Base-by-base conservation (phyloP, 306 rosid species). In the Prunus mume region DNA sequence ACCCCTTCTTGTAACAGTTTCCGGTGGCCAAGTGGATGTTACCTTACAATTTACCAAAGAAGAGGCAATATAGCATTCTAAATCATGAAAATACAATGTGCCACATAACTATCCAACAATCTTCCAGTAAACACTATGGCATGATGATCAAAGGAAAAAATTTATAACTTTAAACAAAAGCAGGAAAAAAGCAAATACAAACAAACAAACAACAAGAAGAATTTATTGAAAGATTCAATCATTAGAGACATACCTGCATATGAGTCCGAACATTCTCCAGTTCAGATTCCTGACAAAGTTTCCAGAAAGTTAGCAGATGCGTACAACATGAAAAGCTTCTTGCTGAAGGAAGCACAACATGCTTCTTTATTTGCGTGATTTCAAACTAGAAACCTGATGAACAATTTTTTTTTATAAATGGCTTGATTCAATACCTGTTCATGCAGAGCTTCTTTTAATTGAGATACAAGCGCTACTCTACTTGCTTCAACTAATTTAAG, bases 191-290 rank as follows among this genome's bases (percentile, higher is more conserved):
- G 4, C 3, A 52, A 38, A 52, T 38, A 19, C 4, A 0, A 28
- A 4, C 3, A 41, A 38, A 7, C 43, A 38, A 1, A 38, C 43
- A 38, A 38, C 9, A 38, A 38, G 2, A 38, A 38, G 43, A 38
- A 46, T 0, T 9, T 20, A 34, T 55, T 3, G 3, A 17, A 45
- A 24, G 2, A 34, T 72, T 52, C 34, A 78, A 72, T 62, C 24
- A 52, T 68, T 56, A 41, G 51, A 79, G 74, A 38, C 56, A 72
- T 87, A 94, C 98, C 96, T 89, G 98, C 96, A 90, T 89, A 79
- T 91, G 98, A 17, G 96, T 90, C 62, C 90, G 90, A 79, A 94
- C 78, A 52, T 85, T 86, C 84, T 91, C 98, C 83, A 92, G 84
- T 76, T 91, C 97, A 4, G 97, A 89, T 83, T 91, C 98, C 98